Base-by-base conservation (phyloP, 2,329 filamentous ascomycete species). In the Cephalotrichum gorgonifer region DNA sequence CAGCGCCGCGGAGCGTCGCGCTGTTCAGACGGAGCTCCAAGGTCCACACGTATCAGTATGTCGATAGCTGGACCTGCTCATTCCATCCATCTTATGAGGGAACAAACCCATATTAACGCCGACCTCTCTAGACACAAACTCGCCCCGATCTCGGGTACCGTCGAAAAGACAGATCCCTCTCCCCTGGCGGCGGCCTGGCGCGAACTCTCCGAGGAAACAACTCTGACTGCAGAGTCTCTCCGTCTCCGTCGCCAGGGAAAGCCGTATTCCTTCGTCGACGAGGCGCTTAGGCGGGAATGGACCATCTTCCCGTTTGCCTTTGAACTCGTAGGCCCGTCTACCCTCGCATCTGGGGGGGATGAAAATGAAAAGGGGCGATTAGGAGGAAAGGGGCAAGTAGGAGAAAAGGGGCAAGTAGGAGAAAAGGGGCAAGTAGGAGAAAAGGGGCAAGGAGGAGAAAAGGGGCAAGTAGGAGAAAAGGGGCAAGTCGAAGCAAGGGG, bases 271-370 rank as follows among this genome's bases (percentile, higher is more conserved):
- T 81, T 85, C 52, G 55, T 57, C 5, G 81, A 85, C 54, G 57
- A 67, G 3, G 64, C 65, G 0, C 62, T 81, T 14, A 67, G 71
- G 20, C 73, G 78, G 23, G 67, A 76, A 57, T 85, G 81, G 81
- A 79, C 69, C 6, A 71, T 85, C 44, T 69, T 81, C 52, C 79
- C 81, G 0, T 85, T 85, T 54, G 74, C 71, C 0, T 85, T 77
- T 58, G 62, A 69, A 7, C 64, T 83, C 25, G 73, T 42, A 3
- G 25, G 65, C 7, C 53, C 60, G n/a, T n/a, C n/a, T n/a, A n/a
- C n/a, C n/a, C n/a, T n/a, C n/a, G n/a, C n/a, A n/a, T n/a, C n/a
- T n/a, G n/a, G n/a, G n/a, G n/a, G n/a, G n/a, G n/a, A n/a, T n/a
- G n/a, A n/a, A n/a, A n/a, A n/a, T n/a, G n/a, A n/a, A n/a, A n/a